A percentile compares a stretch with the other conserved stretches of the same genome.
Conservation (phyloP, 2,329 filamentous ascomycete genomes). For the Pseudogymnoascus sp. region DNA sequence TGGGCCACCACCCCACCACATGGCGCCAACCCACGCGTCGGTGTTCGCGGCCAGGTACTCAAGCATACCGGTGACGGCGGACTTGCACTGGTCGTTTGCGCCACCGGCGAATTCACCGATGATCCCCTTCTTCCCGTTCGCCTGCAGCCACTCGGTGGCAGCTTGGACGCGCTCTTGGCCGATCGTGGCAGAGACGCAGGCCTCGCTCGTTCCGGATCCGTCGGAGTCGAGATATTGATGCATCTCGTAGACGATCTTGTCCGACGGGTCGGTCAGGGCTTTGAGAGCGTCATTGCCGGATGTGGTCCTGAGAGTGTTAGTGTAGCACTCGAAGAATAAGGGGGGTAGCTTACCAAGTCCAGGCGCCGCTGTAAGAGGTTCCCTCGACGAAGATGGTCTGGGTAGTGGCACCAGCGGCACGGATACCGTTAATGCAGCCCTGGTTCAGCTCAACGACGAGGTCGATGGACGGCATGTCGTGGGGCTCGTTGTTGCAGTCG, state of each 20-base stretch:
- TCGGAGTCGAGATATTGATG: constrained; percentile 52
- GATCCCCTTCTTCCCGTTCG: constrained; percentile 42
- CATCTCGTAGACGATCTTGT: constrained; percentile 51
- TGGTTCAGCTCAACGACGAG: constrained; percentile 35
- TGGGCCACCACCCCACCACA: constrained; percentile 44
- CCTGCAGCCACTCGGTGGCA: constrained; percentile 45
- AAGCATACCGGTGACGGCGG: constrained; percentile 41
- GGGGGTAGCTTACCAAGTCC: constrained; percentile 34
- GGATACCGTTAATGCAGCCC: constrained; percentile 33
- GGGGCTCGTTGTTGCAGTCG: constrained; percentile 38
- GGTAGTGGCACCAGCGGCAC: constrained; percentile 32
- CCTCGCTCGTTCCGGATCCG: constrained; percentile 39
- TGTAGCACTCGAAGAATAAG: not conserved
- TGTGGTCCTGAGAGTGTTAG: constrained; percentile 13
- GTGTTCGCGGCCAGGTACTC: constrained; percentile 38
- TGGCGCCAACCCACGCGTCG: constrained; percentile 43
- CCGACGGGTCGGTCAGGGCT: constrained; percentile 39
- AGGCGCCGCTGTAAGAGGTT: constrained; percentile 37
- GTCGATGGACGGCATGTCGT: constrained; percentile 31
- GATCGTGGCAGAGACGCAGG: constrained; percentile 43
- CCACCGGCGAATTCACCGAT: constrained; percentile 47
- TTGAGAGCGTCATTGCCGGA: constrained; percentile 39
- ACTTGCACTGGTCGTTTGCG: constrained; percentile 39
- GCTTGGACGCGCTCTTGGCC: constrained; percentile 40
- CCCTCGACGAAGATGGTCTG: constrained; percentile 51